Base-by-base conservation (phyloP, 352 stramenopile species). In the Globisporangium echinulatum region DNA sequence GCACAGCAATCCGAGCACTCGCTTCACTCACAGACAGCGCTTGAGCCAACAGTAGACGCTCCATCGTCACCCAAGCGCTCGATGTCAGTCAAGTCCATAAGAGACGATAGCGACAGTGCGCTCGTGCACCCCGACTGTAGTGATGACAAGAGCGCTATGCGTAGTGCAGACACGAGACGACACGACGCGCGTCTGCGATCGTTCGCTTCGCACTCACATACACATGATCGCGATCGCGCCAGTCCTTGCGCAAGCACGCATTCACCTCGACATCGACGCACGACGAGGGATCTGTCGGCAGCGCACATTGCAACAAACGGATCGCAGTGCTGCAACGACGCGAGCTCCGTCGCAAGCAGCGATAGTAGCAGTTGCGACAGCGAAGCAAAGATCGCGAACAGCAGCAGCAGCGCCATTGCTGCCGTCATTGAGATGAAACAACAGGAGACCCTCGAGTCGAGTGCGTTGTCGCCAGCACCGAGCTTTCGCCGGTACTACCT, bases 401-500 rank as follows among this genome's bases (percentile, higher is more conserved):
- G 8, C 33, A 7, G 5, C 5, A 46, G 36, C 43, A 19, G 15
- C 39, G 40, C 46, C 13, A n/a, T 9, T 50, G 5, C 10, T 25
- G 56, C 43, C 36, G 62, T 25, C 44, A 46, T 54, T 14, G 57
- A 46, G 62, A 39, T 52, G 53, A 58, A 5, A n/a, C 58, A 44
- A 37, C 71, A 62, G 1, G 61, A 63, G 25, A 65, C 53, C 9
- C 44, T 55, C 13, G 56, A 55, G 49, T 1, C 62, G 69, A 70
- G 59, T 44, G 57, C 46, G 33, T 64, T 52, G 7, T 61, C 57
- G 13, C 63, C 61, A 46, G 65, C 49, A 33, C 54, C 40, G 49
- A 73, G 55, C 49, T 79, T 79, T 49, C 69, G 69, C 25, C 58
- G 69, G 44, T 79, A 79, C 54, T 79, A 79, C 52, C 62, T 79